A percentile compares a stretch with the other conserved stretches of the same genome.
These are phyloP conservation scores for Fusarium pilosicola DNA, from an alignment of 2,329 filamentous ascomycete genomes.

Conservation along the genomic window DNA sequence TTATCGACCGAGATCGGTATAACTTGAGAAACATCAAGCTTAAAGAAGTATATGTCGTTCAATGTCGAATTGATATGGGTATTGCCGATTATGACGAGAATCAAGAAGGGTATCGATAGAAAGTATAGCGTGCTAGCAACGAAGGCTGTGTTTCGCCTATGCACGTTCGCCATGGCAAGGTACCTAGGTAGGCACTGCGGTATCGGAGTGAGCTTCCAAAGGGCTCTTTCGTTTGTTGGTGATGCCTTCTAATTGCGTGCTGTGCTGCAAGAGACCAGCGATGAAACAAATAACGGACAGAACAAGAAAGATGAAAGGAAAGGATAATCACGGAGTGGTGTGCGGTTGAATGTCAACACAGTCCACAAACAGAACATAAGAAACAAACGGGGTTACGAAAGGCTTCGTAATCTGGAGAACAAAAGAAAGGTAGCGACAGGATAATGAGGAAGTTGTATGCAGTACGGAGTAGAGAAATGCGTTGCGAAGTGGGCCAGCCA, in stretches of 20 bases:
- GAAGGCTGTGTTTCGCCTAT: conserved; percentile 68
- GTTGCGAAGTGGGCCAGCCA: conserved; percentile 20
- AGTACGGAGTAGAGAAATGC: conserved; percentile 5
- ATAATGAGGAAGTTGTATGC: not conserved
- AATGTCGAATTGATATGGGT: conserved; percentile 70
- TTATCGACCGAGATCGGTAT: conserved; percentile 79
- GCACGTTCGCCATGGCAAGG: conserved; percentile 37
- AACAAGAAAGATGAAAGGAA: not conserved
- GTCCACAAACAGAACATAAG: conserved; percentile 16
- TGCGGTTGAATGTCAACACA: conserved; percentile 6
- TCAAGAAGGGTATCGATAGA: conserved; percentile 78
- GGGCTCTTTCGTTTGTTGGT: conserved; percentile 16
- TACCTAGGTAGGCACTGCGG: not conserved
- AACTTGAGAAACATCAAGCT: conserved; percentile 83
- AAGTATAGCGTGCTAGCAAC: conserved; percentile 77
- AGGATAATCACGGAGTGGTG: not conserved
- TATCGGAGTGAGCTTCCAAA: conserved; percentile 8
- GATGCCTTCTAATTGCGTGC: conserved; percentile 12
- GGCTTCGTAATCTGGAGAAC: conserved; percentile 9
- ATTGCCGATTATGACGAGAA: conserved; percentile 83
- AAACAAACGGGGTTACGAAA: conserved; percentile 14
- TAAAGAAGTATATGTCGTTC: conserved; percentile 82
- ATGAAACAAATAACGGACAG: conserved; percentile 8
- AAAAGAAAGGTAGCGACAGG: conserved; percentile 21
- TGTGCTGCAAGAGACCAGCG: not conserved